Conservation (phyloP, 345 rosid genomes). For the Heritiera fomes region DNA sequence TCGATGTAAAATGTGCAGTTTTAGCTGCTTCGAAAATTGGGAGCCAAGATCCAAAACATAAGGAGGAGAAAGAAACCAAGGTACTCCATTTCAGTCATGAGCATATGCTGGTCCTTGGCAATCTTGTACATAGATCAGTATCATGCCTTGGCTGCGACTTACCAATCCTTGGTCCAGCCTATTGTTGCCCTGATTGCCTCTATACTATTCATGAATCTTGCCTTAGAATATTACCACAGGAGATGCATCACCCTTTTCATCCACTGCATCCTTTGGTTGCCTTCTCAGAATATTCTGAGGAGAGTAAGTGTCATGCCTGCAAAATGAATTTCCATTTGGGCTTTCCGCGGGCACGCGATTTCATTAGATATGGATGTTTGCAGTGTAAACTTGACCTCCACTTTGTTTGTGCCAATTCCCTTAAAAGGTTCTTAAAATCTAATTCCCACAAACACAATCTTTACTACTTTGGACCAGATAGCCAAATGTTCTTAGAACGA, state of each 20-base stretch:
- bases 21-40: neutral
- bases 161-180: neutral
- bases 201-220: slow-evolving; percentile 21
- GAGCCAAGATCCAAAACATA: neutral
- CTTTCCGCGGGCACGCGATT: neutral
- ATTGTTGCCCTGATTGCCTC: slow-evolving; percentile 22
- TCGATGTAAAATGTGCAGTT: slow-evolving; percentile 23
- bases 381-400: slow-evolving; percentile 14
- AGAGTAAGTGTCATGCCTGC: neutral
- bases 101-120: slow-evolving; percentile 10
- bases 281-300: neutral
- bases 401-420: slow-evolving; percentile 15
- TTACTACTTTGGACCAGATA: slow-evolving; percentile 3
- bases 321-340: neutral
- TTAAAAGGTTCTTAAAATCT: slow-evolving; percentile 14
- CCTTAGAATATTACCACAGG: neutral
- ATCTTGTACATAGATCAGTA: neutral
- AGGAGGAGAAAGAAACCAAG: neutral
- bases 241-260: slow-evolving; percentile 22
- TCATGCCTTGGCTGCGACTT: slow-evolving; percentile 8
- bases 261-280: slow-evolving; percentile 14
- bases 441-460: slow-evolving; percentile 24
- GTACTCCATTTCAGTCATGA: slow-evolving; percentile 22
- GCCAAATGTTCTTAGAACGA: neutral
- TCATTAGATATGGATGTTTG: slow-evolving; percentile 14